These are phyloP conservation scores for Saccharum officinarum DNA, from an alignment of 176 grass and related monocot genomes.

Conservation along the genomic window DNA sequence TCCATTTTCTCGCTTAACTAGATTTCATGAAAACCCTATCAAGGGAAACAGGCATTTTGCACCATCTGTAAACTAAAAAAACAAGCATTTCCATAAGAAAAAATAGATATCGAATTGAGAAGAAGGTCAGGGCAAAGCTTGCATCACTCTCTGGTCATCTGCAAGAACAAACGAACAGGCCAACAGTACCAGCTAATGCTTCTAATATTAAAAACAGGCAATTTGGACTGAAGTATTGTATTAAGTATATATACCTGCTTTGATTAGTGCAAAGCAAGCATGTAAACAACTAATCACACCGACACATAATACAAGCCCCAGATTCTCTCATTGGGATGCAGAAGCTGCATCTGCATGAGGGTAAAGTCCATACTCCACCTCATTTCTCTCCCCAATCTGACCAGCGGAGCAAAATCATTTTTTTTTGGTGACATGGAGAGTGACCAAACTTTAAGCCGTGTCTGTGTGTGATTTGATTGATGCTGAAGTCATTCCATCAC, in stretches of 20 bases:
- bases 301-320: conserved; percentile 41
- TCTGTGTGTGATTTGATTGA: conserved; percentile 25
- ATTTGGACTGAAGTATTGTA: conserved; percentile 32
- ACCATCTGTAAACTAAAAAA: not conserved
- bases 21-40: not conserved
- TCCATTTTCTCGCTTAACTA: not conserved
- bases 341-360: conserved; percentile 34
- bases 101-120: not conserved
- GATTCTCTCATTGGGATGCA: conserved; percentile 57
- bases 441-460: not conserved
- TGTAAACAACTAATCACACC: conserved; percentile 56
- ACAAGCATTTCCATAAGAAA: not conserved
- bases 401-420: not conserved
- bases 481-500: conserved; percentile 43
- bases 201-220: conserved; percentile 35
- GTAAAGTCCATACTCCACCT: conserved; percentile 12
- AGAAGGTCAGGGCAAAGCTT: not conserved
- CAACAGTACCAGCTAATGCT: conserved; percentile 37
- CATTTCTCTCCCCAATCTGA: not conserved
- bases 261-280: conserved; percentile 32
- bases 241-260: conserved; percentile 31
- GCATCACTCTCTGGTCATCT: not conserved
- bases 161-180: conserved; percentile 12
- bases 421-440: not conserved
- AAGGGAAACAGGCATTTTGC: not conserved